Evolutionary conservation across 148 eudicot species (phyloP), one percentile per base, ranked within the genome.

Genomic region (Arctostaphylos glauca): DNA sequence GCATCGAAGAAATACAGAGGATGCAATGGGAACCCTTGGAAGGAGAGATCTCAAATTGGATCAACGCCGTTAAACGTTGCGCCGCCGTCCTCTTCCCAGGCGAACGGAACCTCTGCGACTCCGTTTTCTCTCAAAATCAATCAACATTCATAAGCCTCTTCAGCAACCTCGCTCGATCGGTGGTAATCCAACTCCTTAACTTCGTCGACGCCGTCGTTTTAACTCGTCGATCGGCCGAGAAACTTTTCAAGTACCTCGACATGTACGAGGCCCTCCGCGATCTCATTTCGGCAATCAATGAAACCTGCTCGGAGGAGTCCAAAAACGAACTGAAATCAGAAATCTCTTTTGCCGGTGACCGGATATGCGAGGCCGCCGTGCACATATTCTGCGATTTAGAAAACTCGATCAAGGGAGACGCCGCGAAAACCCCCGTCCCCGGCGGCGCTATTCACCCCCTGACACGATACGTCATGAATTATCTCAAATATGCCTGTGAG

Each of bases 391-490:
- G 86, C 47, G 98, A 94, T 81, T 87, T 96, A 0, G 96, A 96
- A 81, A 93, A 86, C 67, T 91, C 95, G 0, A 96, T 96, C 58
- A 88, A 81, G 52, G 88, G 84, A 5, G 99, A 96, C 41, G 88
- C 81, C 2, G 90, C 94, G 0, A 89, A 81, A 81, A 90, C 87
- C 5, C 90, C 94, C 0, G 92, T 91, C 49, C 97, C 98, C 0
- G 91, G 94, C 1, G 98, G 98, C 4, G 97, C 94, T 0, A 91
- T 96, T 25, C 98, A 96, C 81, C 98, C 98, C 3, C 86, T 96
- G 70, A 94, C 98, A 14, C 91, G 98, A 0, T 94, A 94, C 86
- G 96, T 94, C 14, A 89, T 96, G 93, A 96, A 96, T 70, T 96
- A 94, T 80, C 81, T 96, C 0, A 72, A 90, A 66, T 92, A 91